A percentile compares a stretch with the other conserved stretches of the same genome.
These are phyloP conservation scores for Nemophila menziesii DNA, from an alignment of 257 asterid species.

Conservation along the genomic window DNA sequence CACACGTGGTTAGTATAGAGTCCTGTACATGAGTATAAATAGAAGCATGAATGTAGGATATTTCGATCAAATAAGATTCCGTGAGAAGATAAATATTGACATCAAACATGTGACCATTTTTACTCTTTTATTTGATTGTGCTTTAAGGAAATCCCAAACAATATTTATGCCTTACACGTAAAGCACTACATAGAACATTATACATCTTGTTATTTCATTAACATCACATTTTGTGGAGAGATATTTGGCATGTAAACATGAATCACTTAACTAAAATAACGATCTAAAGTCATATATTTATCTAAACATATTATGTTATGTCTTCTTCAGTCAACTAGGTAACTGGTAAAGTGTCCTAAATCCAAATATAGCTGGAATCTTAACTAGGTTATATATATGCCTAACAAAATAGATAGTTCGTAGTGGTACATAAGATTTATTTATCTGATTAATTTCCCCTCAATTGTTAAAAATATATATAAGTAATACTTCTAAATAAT, in stretches of 20 bases:
- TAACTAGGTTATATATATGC: conserved; percentile 3
- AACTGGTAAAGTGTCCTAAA: conserved; percentile 13
- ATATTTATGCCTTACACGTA: conserved; percentile 20
- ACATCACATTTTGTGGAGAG: conserved; percentile 1
- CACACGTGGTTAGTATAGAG: no score
- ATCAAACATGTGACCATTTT: neutral
- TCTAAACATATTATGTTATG: conserved; percentile 11
- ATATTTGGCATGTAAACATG: conserved; percentile 23
- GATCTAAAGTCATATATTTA: conserved; percentile 3
- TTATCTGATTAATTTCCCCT: no score
- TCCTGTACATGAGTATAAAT: no score
- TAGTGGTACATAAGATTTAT: no score
- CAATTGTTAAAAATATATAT: no score
- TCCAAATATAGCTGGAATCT: conserved; percentile 5
- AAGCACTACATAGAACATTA: conserved; percentile 13
- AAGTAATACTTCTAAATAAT: no score
- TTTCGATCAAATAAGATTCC: no score
- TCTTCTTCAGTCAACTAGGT: conserved; percentile 17
- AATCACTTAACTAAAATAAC: conserved; percentile 17
- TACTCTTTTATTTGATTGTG: conserved; percentile 12
- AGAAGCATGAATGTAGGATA: no score
- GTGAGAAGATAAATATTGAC: no score
- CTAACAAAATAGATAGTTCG: neutral
- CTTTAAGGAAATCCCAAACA: conserved; percentile 32
- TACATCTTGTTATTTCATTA: neutral